Conservation (phyloP, 1,139 yeast genomes). For the Citeromyces hawaiiensis region DNA sequence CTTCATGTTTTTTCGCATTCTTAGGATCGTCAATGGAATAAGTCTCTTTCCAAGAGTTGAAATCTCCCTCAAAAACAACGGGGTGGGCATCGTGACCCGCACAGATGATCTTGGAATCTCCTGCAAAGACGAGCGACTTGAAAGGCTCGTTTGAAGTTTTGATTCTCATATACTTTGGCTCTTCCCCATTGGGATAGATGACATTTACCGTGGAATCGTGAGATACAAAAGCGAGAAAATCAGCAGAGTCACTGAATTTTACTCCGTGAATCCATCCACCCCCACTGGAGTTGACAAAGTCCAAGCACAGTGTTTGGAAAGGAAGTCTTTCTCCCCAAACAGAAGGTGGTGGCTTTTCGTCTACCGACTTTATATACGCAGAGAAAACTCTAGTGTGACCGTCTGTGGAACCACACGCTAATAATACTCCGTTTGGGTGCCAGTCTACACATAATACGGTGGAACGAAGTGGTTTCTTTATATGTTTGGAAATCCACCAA, state of each 20-base stretch:
- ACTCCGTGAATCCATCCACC: conserved; percentile 94
- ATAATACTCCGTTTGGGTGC: conserved; percentile 88
- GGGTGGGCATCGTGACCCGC: conserved; percentile 95
- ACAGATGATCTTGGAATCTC: conserved; percentile 56
- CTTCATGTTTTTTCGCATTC: conserved; percentile 39
- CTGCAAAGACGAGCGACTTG: conserved; percentile 56
- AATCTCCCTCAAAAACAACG: conserved; percentile 65
- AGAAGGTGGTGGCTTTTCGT: conserved; percentile 65
- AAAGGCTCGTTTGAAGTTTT: conserved; percentile 77
- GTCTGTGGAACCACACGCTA: conserved; percentile 90
- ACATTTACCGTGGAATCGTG: conserved; percentile 52
- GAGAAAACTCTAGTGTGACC: conserved; percentile 92
- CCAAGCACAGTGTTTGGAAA: conserved; percentile 87
- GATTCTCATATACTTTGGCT: conserved; percentile 31
- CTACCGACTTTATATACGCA: conserved; percentile 85
- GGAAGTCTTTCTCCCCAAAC: conserved; percentile 95
- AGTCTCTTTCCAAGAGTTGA: conserved; percentile 53
- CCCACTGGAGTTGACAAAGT: conserved; percentile 48
- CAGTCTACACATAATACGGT: conserved; percentile 78
- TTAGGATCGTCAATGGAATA: conserved; percentile 51
- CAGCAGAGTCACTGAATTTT: conserved; percentile 70
- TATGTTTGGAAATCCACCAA: conserved; percentile 99
- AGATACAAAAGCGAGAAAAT: conserved; percentile 60
- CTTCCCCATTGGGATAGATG: conserved; percentile 67
- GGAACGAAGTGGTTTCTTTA: conserved; percentile 84